phyloP scores from a whole-genome alignment of 352 stramenopile genomes.

The Globisporangium camurandrum region DNA sequence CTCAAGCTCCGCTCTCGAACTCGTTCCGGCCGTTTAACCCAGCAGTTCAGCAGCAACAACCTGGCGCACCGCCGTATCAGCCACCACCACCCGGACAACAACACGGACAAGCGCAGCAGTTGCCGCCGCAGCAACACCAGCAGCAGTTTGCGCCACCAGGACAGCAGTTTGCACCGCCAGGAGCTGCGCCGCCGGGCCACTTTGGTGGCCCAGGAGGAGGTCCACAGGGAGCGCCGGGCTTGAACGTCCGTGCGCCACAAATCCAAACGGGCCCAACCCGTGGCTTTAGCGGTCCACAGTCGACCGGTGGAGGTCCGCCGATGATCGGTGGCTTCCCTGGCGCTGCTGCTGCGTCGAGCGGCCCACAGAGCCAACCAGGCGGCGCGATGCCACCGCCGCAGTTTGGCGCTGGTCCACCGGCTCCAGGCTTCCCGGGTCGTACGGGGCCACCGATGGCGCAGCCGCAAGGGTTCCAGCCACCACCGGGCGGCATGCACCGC shows the following conservation, averaged over 20 bases:
- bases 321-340: conserved; percentile 13
- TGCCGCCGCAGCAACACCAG: conserved; percentile 17
- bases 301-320: conserved; percentile 16
- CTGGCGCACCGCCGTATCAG: conserved; percentile 49
- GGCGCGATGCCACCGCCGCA: conserved; percentile 9
- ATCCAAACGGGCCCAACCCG: conserved; percentile 9
- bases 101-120: conserved; percentile 23
- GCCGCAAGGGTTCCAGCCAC: conserved; percentile 11
- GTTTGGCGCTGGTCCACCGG: conserved; percentile 10
- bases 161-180: conserved; percentile 18
- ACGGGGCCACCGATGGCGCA: conserved; percentile 14
- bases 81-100: conserved; percentile 28
- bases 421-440: conserved; percentile 12
- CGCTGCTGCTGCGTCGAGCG: no score
- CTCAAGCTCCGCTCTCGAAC: conserved; percentile 24
- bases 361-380: conserved; percentile 16
- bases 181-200: conserved; percentile 10
- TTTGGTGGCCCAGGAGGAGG: conserved; percentile 28
- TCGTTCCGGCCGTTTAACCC: conserved; percentile 70
- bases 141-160: conserved; percentile 10
- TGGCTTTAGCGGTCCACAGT: conserved; percentile 11
- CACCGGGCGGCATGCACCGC: conserved; percentile 5
- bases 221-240: conserved; percentile 17
- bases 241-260: conserved; percentile 20
- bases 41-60: conserved; percentile 12